Evolutionary conservation across 78 protist species (phyloP).

Genomic region (Planoprotostelium fungivorum): DNA sequence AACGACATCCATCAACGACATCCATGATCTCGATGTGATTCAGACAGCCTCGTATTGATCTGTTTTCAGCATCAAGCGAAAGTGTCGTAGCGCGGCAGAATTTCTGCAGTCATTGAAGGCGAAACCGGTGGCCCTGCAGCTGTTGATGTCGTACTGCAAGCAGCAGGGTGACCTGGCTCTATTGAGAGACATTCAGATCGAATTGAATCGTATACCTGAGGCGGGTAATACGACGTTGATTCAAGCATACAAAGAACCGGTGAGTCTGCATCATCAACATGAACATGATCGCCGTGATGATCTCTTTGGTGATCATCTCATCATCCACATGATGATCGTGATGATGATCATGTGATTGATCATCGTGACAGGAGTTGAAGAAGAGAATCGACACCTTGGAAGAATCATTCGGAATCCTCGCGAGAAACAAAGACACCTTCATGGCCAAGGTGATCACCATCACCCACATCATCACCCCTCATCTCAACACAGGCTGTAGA

Average conservation of each 20-base stretch:
- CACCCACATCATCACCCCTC: not conserved
- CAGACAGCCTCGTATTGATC: no score
- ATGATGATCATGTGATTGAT: not conserved
- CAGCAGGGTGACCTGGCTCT: slow-evolving; percentile 27
- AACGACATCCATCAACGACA: not conserved
- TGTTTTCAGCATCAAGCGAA: not conserved
- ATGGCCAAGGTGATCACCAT: slow-evolving; percentile 2
- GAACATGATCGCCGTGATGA: no score
- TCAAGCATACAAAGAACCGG: slow-evolving; percentile 10
- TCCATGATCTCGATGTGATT: no score
- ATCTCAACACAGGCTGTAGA: slow-evolving; percentile 4
- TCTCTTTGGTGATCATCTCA: slow-evolving; percentile 16
- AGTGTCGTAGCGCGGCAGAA: not conserved
- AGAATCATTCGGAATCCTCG: not conserved
- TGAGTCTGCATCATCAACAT: no score
- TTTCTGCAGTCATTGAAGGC: slow-evolving; percentile 22
- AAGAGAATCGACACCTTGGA: not conserved
- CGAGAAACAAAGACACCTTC: slow-evolving; percentile 32
- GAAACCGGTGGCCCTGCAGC: slow-evolving; percentile 44
- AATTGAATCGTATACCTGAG: slow-evolving; percentile 11
- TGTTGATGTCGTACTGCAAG: slow-evolving; percentile 22
- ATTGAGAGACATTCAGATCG: slow-evolving; percentile 13
- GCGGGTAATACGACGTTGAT: slow-evolving; percentile 5
- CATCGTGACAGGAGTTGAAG: not conserved
- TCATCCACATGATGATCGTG: no score